Conservation (phyloP, 257 asterid species). For the Nicotiana knightiana region DNA sequence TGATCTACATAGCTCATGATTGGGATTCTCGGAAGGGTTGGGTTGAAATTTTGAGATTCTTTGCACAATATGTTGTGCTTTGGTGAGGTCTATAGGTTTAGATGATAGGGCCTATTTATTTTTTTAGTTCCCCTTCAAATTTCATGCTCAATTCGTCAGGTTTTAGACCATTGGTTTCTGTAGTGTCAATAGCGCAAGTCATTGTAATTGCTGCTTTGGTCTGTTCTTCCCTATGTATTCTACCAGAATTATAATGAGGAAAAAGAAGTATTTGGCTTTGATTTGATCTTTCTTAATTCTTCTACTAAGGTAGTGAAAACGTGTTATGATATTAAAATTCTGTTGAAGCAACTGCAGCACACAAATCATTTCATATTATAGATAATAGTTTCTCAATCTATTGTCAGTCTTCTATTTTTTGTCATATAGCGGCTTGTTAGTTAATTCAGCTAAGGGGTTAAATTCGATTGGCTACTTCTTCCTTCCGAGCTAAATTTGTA, state of each 20-base stretch:
- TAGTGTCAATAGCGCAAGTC: constrained; percentile 20
- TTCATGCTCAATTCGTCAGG: constrained; percentile 18
- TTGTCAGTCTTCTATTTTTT: not conserved
- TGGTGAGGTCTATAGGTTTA: constrained; percentile 20
- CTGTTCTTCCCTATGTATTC: constrained; percentile 28
- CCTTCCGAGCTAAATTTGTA: not conserved
- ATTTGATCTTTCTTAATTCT: not conserved
- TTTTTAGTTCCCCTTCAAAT: not conserved
- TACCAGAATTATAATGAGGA: not conserved
- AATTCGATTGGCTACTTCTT: not conserved
- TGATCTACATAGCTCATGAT: constrained; percentile 21
- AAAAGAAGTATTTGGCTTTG: not conserved
- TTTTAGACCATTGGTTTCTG: constrained; percentile 30
- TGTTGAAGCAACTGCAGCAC: not conserved
- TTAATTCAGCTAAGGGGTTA: not conserved
- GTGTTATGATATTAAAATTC: not conserved
- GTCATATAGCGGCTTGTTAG: not conserved
- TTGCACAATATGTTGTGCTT: constrained; percentile 43
- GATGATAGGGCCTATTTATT: constrained; percentile 11
- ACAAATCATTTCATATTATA: not conserved
- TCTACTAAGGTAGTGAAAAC: not conserved
- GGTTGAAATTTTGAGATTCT: constrained; percentile 50
- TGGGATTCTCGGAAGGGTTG: constrained; percentile 18
- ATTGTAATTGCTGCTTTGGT: constrained; percentile 28
- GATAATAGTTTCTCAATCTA: not conserved